Evolutionary conservation across 352 stramenopile genomes (phyloP).

Genomic region (Pythium grandisporangium): DNA sequence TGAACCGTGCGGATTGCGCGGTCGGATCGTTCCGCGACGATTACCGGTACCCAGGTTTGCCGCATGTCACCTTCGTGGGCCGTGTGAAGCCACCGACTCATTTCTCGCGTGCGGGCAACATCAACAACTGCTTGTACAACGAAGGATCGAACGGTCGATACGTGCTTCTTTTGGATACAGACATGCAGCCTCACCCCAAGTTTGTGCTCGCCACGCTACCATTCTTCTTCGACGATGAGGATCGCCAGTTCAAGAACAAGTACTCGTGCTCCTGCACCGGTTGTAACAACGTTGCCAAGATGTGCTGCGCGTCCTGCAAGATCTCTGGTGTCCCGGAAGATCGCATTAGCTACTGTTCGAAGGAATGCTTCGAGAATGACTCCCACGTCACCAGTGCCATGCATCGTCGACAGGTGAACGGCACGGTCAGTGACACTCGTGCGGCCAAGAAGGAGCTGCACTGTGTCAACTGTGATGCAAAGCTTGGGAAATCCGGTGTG

Average conservation of each 20-base stretch:
- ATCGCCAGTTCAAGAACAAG: slow-evolving; percentile 71
- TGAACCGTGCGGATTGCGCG: slow-evolving; percentile 66
- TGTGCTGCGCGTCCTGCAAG: slow-evolving; percentile 82
- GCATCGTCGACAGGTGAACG: slow-evolving; percentile 77
- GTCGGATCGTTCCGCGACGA: slow-evolving; percentile 79
- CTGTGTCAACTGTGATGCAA: slow-evolving; percentile 65
- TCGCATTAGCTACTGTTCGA: slow-evolving; percentile 81
- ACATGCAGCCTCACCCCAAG: slow-evolving; percentile 84
- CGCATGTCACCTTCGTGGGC: slow-evolving; percentile 68
- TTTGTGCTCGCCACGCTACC: slow-evolving; percentile 71
- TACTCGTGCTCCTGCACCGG: slow-evolving; percentile 65
- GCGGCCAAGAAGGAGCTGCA: slow-evolving; percentile 64
- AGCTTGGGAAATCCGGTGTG: slow-evolving; percentile 60
- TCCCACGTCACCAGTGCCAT: slow-evolving; percentile 71
- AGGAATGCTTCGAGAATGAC: slow-evolving; percentile 81
- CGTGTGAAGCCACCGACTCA: slow-evolving; percentile 68
- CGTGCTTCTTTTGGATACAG: slow-evolving; percentile 69
- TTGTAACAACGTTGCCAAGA: slow-evolving; percentile 75
- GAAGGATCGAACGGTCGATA: slow-evolving; percentile 76
- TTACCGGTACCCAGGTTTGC: slow-evolving; percentile 76
- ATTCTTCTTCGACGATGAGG: slow-evolving; percentile 85
- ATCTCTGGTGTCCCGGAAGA: slow-evolving; percentile 77
- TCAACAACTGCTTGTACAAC: slow-evolving; percentile 88
- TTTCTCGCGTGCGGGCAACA: slow-evolving; percentile 85
- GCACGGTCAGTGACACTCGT: slow-evolving; percentile 63